These are phyloP conservation scores for Tolypocladium paradoxum DNA, from an alignment of 2,329 filamentous ascomycete genomes.

Conservation along the genomic window DNA sequence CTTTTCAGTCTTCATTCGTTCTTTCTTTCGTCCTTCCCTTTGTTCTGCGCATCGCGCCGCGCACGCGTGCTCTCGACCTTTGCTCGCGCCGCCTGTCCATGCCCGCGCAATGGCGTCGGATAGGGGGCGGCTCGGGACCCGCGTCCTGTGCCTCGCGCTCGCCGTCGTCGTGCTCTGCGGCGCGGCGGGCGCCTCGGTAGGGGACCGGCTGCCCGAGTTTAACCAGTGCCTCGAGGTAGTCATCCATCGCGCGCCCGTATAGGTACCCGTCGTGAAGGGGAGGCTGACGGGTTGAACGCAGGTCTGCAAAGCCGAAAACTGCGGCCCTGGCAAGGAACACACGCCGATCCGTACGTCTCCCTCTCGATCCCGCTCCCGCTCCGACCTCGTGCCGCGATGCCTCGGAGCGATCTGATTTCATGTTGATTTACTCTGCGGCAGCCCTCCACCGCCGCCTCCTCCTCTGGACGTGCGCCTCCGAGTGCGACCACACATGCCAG, in stretches of 20 bases:
- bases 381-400: not conserved
- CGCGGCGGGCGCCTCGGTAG: slow-evolving; percentile 58
- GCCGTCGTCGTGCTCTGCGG: slow-evolving; percentile 28
- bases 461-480: slow-evolving; percentile 81
- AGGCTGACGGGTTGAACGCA: slow-evolving; percentile 25
- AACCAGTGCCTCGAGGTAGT: slow-evolving; percentile 70
- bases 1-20: not conserved
- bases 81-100: slow-evolving; percentile 11
- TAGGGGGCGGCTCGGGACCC: slow-evolving; percentile 21
- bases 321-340: slow-evolving; percentile 46
- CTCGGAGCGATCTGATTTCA: not conserved
- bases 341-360: slow-evolving; percentile 57
- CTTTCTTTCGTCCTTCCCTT: not conserved
- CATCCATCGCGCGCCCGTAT: not conserved
- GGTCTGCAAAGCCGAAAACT: slow-evolving; percentile 77
- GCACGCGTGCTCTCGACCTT: not conserved
- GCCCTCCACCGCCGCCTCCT: slow-evolving; percentile 77
- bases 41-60: not conserved
- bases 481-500: slow-evolving; percentile 98
- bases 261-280: not conserved
- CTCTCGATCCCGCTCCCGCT: slow-evolving; percentile 2
- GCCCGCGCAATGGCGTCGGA: slow-evolving; percentile 19
- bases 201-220: slow-evolving; percentile 82
- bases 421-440: slow-evolving; percentile 22
- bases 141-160: slow-evolving; percentile 22